Evolutionary conservation across 2,329 filamentous ascomycete species (phyloP).

Genomic region (Plectosphaerella plurivora): DNA sequence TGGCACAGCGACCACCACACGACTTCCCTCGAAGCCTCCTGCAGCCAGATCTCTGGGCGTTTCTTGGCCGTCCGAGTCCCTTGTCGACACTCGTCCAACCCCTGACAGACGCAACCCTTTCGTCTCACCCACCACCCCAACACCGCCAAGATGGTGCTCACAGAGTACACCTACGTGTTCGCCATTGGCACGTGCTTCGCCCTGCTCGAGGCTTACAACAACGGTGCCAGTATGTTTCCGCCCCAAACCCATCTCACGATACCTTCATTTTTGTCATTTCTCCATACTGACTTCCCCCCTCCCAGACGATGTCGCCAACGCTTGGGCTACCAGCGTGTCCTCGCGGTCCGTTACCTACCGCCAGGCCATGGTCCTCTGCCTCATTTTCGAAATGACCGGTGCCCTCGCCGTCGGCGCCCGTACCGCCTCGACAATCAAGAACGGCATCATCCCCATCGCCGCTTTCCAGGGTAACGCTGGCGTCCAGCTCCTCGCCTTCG

Average conservation of each 20-base stretch:
- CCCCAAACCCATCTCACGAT: not conserved
- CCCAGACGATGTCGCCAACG: constrained; percentile 74
- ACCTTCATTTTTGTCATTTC: not conserved
- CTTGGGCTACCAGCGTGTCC: constrained; percentile 79
- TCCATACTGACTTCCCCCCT: not conserved
- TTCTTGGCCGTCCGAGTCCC: too few relatives aligned
- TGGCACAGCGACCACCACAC: too few relatives aligned
- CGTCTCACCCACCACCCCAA: not conserved
- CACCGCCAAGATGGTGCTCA: constrained; percentile 44
- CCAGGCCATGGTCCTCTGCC: constrained; percentile 62
- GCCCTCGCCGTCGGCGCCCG: constrained; percentile 63
- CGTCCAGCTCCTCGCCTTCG: constrained; percentile 64
- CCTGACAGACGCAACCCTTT: too few relatives aligned
- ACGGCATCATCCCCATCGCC: constrained; percentile 60
- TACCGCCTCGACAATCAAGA: constrained; percentile 74
- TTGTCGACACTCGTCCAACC: too few relatives aligned
- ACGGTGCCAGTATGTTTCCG: constrained; percentile 62
- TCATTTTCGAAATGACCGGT: constrained; percentile 63
- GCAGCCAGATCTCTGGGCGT: too few relatives aligned
- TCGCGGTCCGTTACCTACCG: constrained; percentile 68
- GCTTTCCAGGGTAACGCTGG: constrained; percentile 57
- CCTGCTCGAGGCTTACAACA: constrained; percentile 72
- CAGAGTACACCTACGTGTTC: constrained; percentile 66
- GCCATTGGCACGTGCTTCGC: constrained; percentile 72
- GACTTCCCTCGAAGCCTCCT: too few relatives aligned